Evolutionary conservation across 2,329 filamentous ascomycete species (phyloP).

Genomic region (Daldinia eschscholtzii): DNA sequence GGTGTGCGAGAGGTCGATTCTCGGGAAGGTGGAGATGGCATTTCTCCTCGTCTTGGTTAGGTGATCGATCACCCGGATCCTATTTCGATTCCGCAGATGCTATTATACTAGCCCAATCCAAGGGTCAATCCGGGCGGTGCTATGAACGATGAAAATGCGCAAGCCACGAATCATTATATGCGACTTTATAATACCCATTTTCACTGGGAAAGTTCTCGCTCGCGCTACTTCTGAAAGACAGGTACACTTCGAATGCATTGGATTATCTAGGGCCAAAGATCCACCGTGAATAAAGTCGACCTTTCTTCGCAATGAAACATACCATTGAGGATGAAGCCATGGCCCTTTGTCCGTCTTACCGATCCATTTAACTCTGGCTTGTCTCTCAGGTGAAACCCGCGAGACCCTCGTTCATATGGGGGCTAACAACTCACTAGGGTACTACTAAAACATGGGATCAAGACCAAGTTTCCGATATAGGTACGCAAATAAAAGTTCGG

Average conservation of each 20-base stretch:
- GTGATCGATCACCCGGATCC: background rate
- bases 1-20: background rate
- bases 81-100: background rate
- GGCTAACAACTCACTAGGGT: background rate
- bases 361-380: background rate
- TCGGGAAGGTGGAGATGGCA: slow-evolving; percentile 19
- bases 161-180: background rate
- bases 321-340: background rate
- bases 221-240: background rate
- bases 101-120: background rate
- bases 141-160: background rate
- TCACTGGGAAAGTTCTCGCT: slow-evolving; percentile 2
- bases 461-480: background rate
- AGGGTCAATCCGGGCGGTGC: background rate
- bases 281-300: background rate
- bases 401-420: background rate
- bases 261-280: slow-evolving; percentile 4
- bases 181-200: too few species aligned
- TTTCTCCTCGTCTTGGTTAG: background rate
- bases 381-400: background rate
- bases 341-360: background rate
- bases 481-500: background rate
- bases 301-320: slow-evolving; percentile 6
- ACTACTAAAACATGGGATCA: background rate
- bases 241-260: background rate